These are phyloP conservation scores for Malus sieversii DNA, from an alignment of 306 rosid genomes.

Conservation along the genomic window DNA sequence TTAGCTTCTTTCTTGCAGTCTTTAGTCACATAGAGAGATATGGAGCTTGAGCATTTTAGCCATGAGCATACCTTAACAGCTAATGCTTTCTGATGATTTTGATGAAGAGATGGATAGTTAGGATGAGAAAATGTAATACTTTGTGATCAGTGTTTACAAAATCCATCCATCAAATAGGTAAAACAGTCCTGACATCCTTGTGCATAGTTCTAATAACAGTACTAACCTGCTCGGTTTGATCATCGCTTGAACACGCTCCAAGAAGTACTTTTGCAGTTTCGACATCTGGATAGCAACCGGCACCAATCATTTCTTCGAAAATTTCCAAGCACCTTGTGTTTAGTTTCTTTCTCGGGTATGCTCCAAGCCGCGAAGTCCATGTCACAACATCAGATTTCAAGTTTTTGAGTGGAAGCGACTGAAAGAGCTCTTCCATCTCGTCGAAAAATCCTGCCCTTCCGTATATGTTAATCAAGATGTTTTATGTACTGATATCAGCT, in stretches of 20 bases:
- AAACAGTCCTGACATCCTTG: conserved; percentile 45
- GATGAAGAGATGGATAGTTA: not conserved
- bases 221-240: conserved; percentile 73
- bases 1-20: not conserved
- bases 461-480: conserved; percentile 67
- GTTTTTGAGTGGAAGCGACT: conserved; percentile 38
- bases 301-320: conserved; percentile 88
- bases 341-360: conserved; percentile 75
- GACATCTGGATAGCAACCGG: conserved; percentile 87
- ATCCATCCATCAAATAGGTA: conserved; percentile 35
- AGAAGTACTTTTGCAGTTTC: conserved; percentile 87
- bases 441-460: conserved; percentile 77
- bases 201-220: conserved; percentile 73
- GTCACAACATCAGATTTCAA: conserved; percentile 85
- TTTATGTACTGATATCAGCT: conserved; percentile 73
- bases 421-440: conserved; percentile 65
- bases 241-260: conserved; percentile 67
- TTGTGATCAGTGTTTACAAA: not conserved
- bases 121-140: not conserved
- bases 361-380: conserved; percentile 91
- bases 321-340: conserved; percentile 67
- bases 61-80: not conserved
- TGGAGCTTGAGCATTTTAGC: not conserved
- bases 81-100: not conserved
- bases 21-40: not conserved